Conservation (phyloP, 2,329 filamentous ascomycete species). For the Ascochyta fabae region DNA sequence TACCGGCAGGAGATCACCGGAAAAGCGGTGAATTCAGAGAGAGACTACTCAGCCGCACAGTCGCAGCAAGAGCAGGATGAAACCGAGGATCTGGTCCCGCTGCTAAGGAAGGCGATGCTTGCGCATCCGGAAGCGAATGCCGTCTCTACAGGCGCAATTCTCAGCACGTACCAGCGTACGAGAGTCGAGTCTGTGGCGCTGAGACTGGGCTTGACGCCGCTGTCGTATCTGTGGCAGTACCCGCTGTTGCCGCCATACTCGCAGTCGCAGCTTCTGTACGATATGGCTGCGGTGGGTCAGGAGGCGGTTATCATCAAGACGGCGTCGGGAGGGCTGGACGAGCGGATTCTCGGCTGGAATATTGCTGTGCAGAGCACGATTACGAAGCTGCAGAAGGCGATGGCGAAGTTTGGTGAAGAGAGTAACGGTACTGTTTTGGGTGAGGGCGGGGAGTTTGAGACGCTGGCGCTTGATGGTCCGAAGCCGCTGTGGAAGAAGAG, state of each 20-base stretch:
- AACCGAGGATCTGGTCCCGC: conserved; percentile 82
- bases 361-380: conserved; percentile 66
- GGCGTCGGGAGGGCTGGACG: conserved; percentile 85
- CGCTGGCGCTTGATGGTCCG: conserved; percentile 84
- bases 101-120: conserved; percentile 71
- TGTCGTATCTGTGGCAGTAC: conserved; percentile 94
- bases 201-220: conserved; percentile 80
- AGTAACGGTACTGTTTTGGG: conserved; percentile 77
- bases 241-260: conserved; percentile 68
- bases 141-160: conserved; percentile 86
- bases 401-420: conserved; percentile 71
- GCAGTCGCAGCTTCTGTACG: conserved; percentile 67
- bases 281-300: conserved; percentile 79
- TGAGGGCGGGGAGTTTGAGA: conserved; percentile 97
- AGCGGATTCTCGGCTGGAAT: conserved; percentile 79
- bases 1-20: conserved; percentile 82
- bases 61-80: conserved; percentile 65
- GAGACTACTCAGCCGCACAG: conserved; percentile 66
- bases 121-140: conserved; percentile 83
- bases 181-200: conserved; percentile 90
- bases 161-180: conserved; percentile 95
- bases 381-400: conserved; percentile 58
- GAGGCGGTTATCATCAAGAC: conserved; percentile 96
- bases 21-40: conserved; percentile 70
- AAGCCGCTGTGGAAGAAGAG: conserved; percentile 71